These are phyloP conservation scores for Helenozyma baotianmanensis DNA, from an alignment of 805 yeast genomes.

Conservation along the genomic window DNA sequence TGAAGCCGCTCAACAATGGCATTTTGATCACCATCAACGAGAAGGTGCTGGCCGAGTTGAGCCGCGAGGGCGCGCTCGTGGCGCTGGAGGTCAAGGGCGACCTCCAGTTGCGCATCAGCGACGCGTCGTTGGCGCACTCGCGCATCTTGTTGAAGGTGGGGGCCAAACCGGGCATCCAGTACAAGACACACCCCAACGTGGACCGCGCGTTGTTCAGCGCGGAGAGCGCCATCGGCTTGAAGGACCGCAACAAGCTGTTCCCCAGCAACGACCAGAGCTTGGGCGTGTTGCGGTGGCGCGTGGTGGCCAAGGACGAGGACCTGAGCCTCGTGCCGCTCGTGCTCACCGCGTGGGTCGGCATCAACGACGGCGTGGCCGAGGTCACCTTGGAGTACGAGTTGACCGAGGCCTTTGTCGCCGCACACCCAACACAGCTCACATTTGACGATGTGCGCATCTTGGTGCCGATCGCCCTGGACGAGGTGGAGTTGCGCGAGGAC, in stretches of 20 bases:
- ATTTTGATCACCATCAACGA: slow-evolving; percentile 75
- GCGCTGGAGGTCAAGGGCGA: slow-evolving; percentile 86
- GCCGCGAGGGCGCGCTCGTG: slow-evolving; percentile 74
- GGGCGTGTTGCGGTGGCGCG: slow-evolving; percentile 92
- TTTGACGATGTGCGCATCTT: slow-evolving; percentile 51
- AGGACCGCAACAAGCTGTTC: slow-evolving; percentile 74
- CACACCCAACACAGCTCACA: slow-evolving; percentile 31
- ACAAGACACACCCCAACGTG: slow-evolving; percentile 94
- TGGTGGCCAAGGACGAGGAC: slow-evolving; percentile 58
- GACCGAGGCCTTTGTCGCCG: slow-evolving; percentile 34
- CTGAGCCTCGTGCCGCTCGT: slow-evolving; percentile 50
- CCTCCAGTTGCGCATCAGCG: slow-evolving; percentile 79
- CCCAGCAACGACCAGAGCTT: slow-evolving; percentile 88
- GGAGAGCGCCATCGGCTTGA: slow-evolving; percentile 59
- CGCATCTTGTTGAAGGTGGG: slow-evolving; percentile 52
- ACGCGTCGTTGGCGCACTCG: slow-evolving; percentile 64
- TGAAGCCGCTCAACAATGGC: slow-evolving; percentile 58
- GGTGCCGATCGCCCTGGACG: slow-evolving; percentile 65
- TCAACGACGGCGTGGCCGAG: slow-evolving; percentile 55
- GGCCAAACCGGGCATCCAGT: slow-evolving; percentile 54
- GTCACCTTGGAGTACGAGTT: slow-evolving; percentile 89
- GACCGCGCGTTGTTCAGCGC: slow-evolving; percentile 68
- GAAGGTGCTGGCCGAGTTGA: slow-evolving; percentile 67
- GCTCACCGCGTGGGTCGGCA: slow-evolving; percentile 80
- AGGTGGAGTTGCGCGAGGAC: slow-evolving; percentile 45